These are phyloP conservation scores for Serendipita sp. DNA, from an alignment of 768 basidiomycete species.

Conservation along the genomic window DNA sequence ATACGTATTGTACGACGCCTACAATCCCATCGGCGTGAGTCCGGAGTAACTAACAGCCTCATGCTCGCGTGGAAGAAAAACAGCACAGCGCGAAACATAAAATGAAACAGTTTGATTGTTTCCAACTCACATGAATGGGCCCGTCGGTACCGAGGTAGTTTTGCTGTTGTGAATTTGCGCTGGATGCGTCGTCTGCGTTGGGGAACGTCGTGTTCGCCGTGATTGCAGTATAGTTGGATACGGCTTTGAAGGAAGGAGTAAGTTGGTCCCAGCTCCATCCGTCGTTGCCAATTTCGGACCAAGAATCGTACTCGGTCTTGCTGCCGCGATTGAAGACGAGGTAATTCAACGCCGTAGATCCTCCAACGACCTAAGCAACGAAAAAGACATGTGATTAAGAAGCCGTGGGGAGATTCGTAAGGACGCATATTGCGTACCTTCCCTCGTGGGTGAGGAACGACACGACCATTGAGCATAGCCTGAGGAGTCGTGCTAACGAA, in stretches of 20 bases:
- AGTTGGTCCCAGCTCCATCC: slow-evolving; percentile 8
- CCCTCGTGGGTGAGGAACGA: slow-evolving; percentile 14
- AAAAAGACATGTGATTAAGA: too few relatives aligned
- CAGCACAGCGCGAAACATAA: too few relatives aligned
- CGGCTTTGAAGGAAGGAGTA: background rate
- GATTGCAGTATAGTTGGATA: background rate
- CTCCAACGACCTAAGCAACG: slow-evolving; percentile 12
- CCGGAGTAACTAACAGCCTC: background rate
- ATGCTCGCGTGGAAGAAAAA: too few relatives aligned
- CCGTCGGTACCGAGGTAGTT: slow-evolving; percentile 8
- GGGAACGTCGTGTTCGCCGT: background rate
- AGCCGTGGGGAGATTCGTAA: too few relatives aligned
- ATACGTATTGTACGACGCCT: slow-evolving; percentile 7
- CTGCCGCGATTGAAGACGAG: slow-evolving; percentile 15
- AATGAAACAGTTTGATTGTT: too few relatives aligned
- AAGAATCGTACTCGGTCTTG: slow-evolving; percentile 15
- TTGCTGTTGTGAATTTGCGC: background rate
- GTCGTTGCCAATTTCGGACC: slow-evolving; percentile 12
- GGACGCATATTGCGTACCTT: background rate
- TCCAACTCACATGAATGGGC: slow-evolving; percentile 7
- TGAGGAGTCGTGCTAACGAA: slow-evolving; percentile 7
- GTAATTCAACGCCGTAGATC: slow-evolving; percentile 15
- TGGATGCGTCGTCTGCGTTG: background rate
- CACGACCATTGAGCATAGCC: slow-evolving; percentile 1
- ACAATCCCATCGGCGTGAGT: background rate